Evolutionary conservation across 257 asterid species (phyloP).

Genomic region (Solanum appendiculatum): DNA sequence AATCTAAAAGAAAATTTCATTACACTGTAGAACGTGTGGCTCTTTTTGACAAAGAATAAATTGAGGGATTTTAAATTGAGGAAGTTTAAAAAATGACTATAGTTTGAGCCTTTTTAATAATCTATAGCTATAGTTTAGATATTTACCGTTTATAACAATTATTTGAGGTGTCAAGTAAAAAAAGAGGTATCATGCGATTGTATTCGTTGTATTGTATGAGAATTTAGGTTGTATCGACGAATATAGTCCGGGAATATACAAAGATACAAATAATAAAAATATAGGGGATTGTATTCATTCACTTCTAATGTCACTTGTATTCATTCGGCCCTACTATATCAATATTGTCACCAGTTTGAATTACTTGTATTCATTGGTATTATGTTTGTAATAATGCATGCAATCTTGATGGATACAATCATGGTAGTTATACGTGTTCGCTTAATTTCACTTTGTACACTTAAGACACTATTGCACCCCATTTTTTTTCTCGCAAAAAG

Average conservation of each 20-base stretch:
- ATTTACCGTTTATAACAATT: background rate
- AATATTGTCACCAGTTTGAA: background rate
- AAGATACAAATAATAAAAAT: too few species aligned
- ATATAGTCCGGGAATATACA: background rate
- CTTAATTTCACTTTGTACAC: background rate
- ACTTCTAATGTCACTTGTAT: too few species aligned
- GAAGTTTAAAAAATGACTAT: background rate
- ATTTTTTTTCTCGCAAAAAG: too few species aligned
- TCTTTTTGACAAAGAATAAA: background rate
- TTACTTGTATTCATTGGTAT: background rate
- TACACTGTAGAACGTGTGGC: background rate
- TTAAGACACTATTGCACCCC: background rate
- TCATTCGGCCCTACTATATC: background rate
- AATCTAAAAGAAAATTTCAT: background rate
- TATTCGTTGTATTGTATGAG: background rate
- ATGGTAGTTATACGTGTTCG: background rate
- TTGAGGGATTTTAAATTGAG: background rate
- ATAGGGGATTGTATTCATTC: background rate
- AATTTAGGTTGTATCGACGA: background rate
- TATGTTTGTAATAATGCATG: background rate
- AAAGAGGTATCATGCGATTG: background rate
- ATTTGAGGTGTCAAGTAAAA: background rate
- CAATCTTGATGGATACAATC: background rate
- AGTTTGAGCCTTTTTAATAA: background rate
- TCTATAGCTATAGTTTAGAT: background rate